Conservation (phyloP, 169 alveolate species). For the Eimeria necatrix region DNA sequence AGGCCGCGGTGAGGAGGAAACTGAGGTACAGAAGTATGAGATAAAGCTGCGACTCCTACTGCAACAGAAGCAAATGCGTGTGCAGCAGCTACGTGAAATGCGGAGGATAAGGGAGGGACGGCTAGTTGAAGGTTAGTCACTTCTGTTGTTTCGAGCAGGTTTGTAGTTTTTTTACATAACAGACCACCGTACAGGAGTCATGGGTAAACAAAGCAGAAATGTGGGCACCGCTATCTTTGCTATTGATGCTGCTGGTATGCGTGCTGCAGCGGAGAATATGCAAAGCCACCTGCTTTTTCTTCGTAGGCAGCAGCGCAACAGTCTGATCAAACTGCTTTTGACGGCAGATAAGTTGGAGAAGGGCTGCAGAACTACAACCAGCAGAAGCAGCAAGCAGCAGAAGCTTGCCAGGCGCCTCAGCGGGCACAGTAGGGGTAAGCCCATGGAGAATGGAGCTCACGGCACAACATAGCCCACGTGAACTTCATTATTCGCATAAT, state of each 20-base stretch:
- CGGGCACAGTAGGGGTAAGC: no score
- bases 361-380: background rate
- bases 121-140: background rate
- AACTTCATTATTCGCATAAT: no score
- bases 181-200: background rate
- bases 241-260: background rate
- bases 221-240: background rate
- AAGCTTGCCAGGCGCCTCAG: background rate
- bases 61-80: background rate
- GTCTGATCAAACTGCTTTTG: background rate
- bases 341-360: background rate
- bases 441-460: no score
- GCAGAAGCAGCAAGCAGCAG: conserved; percentile 44
- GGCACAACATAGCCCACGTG: no score
- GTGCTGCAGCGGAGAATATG: background rate
- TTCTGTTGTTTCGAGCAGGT: background rate
- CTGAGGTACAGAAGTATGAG: background rate
- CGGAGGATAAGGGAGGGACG: background rate
- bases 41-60: background rate
- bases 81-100: conserved; percentile 29
- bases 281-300: background rate
- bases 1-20: background rate
- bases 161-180: background rate
- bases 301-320: conserved; percentile 40
- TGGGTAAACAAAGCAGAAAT: background rate